Evolutionary conservation across 1,284 basidiomycete genomes (phyloP).

Genomic region (Sporisorium scitamineum): DNA sequence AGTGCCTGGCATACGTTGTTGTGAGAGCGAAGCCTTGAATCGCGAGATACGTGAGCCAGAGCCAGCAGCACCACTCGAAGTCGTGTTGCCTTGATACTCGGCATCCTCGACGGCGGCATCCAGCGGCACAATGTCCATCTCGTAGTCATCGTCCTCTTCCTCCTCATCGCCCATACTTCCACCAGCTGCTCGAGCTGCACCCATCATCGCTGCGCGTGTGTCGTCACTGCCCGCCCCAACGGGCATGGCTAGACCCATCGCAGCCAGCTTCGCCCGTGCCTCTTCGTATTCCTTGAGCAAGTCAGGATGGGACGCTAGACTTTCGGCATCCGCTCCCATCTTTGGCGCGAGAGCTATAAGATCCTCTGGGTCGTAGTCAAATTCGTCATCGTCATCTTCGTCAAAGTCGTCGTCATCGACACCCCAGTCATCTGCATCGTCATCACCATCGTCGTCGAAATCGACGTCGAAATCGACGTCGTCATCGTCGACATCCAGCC

Average conservation of each 20-base stretch:
- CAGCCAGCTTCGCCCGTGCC: slow-evolving; percentile 55
- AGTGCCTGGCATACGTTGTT: background rate
- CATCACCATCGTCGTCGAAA: slow-evolving; percentile 18
- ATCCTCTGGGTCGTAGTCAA: slow-evolving; percentile 63
- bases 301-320: slow-evolving; percentile 46
- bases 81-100: slow-evolving; percentile 42
- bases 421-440: slow-evolving; percentile 78
- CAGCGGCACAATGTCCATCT: slow-evolving; percentile 50
- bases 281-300: slow-evolving; percentile 61
- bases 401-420: slow-evolving; percentile 68
- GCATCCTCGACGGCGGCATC: slow-evolving; percentile 47
- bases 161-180: slow-evolving; percentile 8
- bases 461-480: slow-evolving; percentile 16
- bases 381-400: slow-evolving; percentile 56
- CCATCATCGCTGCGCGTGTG: slow-evolving; percentile 11
- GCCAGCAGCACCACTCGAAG: slow-evolving; percentile 6
- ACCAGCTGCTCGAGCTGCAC: slow-evolving; percentile 9
- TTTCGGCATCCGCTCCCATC: slow-evolving; percentile 45
- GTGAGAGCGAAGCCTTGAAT: slow-evolving; percentile 50
- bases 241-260: slow-evolving; percentile 31
- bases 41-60: slow-evolving; percentile 42
- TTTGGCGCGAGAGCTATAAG: slow-evolving; percentile 55
- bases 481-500: slow-evolving; percentile 75
- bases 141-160: slow-evolving; percentile 44
- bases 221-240: background rate